These are phyloP conservation scores for Verticillium isaacii DNA, from an alignment of 2,329 filamentous ascomycete species.

Conservation along the genomic window DNA sequence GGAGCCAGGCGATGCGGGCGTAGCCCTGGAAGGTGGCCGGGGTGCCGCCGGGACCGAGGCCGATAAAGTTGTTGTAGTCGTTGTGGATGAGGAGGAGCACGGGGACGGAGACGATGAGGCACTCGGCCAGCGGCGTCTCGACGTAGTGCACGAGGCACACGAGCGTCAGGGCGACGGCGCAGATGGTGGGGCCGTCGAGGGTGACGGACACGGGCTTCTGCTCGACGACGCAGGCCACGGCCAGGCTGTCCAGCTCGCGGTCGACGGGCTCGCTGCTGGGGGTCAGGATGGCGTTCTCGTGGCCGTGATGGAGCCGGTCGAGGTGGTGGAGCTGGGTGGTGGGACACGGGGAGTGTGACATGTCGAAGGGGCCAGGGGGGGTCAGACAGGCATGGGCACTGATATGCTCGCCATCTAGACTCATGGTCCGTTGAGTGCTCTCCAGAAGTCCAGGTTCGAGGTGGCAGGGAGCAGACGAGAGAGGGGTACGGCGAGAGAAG, in stretches of 20 bases:
- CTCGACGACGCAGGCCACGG: slow-evolving; percentile 23
- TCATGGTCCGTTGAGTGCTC: not conserved
- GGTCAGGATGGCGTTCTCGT: not conserved
- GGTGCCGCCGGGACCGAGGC: slow-evolving; percentile 75
- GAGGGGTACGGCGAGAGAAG: not conserved
- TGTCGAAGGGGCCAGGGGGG: slow-evolving; percentile 4
- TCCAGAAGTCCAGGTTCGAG: not conserved
- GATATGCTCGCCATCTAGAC: slow-evolving; percentile 10
- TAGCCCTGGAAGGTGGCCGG: slow-evolving; percentile 71
- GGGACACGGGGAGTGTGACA: slow-evolving; percentile 11
- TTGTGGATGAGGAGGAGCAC: slow-evolving; percentile 51
- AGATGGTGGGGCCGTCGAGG: slow-evolving; percentile 44
- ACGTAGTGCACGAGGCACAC: slow-evolving; percentile 48
- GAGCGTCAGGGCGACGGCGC: slow-evolving; percentile 38
- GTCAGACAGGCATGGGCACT: slow-evolving; percentile 10
- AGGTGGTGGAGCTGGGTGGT: slow-evolving; percentile 5
- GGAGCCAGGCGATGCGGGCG: slow-evolving; percentile 66
- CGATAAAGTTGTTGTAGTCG: slow-evolving; percentile 72
- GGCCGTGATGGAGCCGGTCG: slow-evolving; percentile 2
- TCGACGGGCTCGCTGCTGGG: slow-evolving; percentile 2
- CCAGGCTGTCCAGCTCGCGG: slow-evolving; percentile 28
- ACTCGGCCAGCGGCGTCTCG: slow-evolving; percentile 40
- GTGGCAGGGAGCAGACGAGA: not conserved
- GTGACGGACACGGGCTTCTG: slow-evolving; percentile 50
- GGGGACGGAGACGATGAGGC: slow-evolving; percentile 45